phyloP scores from a whole-genome alignment of 441 rosid genomes.

The Theobroma grandiflorum region DNA sequence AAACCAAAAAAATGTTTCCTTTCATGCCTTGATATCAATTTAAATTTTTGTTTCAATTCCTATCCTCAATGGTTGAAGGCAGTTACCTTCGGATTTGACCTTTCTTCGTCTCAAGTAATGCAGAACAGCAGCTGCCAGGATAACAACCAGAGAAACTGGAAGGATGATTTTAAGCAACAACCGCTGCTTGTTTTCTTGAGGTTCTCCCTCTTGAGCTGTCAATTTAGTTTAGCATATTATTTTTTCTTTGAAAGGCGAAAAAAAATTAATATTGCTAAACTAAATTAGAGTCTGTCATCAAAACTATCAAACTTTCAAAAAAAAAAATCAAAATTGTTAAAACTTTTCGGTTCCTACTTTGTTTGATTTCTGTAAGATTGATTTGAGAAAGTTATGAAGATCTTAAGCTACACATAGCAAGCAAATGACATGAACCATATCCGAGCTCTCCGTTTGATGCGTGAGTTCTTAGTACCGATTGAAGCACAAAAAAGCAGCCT shows the following conservation, averaged over 20 bases:
- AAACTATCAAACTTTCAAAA: not conserved
- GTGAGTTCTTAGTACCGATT: not conserved
- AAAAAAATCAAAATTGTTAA: too few relatives aligned
- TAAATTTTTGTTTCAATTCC: not conserved
- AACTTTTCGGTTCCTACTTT: not conserved
- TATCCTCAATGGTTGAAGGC: not conserved
- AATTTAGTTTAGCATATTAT: conserved; percentile 17
- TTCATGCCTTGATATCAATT: not conserved
- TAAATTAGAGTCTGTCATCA: conserved; percentile 14
- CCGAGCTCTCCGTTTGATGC: not conserved
- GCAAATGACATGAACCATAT: not conserved
- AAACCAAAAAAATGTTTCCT: not conserved
- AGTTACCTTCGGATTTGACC: conserved; percentile 27
- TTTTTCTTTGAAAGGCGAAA: too few relatives aligned
- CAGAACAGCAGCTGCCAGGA: conserved; percentile 20
- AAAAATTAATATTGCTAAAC: too few relatives aligned
- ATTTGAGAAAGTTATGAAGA: not conserved
- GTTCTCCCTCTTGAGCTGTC: conserved; percentile 46
- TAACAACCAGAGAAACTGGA: conserved; percentile 25
- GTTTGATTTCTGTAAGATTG: not conserved
- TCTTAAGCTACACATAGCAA: not conserved
- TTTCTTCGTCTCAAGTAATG: conserved; percentile 24
- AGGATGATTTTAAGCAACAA: conserved; percentile 33
- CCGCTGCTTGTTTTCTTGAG: conserved; percentile 13
- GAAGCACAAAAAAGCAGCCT: not conserved